Evolutionary conservation across 768 basidiomycete species (phyloP).

Genomic region (Suillus brevipes): DNA sequence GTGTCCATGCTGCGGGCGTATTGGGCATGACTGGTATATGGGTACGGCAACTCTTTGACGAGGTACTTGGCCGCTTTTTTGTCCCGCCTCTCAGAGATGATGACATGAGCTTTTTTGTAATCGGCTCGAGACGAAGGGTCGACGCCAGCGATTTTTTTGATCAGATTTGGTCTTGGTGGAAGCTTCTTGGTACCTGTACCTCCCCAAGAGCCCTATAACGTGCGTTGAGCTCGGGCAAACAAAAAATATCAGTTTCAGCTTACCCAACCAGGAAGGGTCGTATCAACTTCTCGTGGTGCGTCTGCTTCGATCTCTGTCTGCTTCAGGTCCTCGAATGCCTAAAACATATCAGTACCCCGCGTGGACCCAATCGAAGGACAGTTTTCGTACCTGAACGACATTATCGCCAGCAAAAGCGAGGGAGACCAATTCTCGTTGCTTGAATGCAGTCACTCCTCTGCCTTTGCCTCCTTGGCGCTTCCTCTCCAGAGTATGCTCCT

Average conservation of each 20-base stretch:
- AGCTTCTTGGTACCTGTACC: constrained; percentile 68
- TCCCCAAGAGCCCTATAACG: constrained; percentile 83
- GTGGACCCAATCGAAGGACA: background rate
- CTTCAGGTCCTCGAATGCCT: constrained; percentile 90
- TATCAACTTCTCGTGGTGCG: constrained; percentile 86
- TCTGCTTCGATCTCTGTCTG: constrained; percentile 79
- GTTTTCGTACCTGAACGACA: constrained; percentile 72
- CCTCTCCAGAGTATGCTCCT: constrained; percentile 51
- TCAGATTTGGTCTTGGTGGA: constrained; percentile 64
- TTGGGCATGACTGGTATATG: constrained; percentile 91
- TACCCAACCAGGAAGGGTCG: constrained; percentile 94
- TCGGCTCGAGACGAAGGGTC: constrained; percentile 81
- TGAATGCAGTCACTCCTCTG: constrained; percentile 62
- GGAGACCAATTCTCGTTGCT: constrained; percentile 91
- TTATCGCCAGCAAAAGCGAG: constrained; percentile 97
- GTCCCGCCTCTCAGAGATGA: constrained; percentile 94
- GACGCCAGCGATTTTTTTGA: constrained; percentile 83
- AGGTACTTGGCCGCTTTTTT: constrained; percentile 90
- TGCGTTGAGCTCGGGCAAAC: constrained; percentile 1
- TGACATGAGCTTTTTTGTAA: constrained; percentile 81
- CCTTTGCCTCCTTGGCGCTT: constrained; percentile 43
- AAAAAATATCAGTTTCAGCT: background rate
- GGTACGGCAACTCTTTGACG: constrained; percentile 90
- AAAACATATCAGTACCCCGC: constrained; percentile 7
- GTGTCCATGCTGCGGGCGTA: constrained; percentile 82